Conservation (phyloP, 192 early-diverging fungal genomes). For the Coemansia sp. region DNA sequence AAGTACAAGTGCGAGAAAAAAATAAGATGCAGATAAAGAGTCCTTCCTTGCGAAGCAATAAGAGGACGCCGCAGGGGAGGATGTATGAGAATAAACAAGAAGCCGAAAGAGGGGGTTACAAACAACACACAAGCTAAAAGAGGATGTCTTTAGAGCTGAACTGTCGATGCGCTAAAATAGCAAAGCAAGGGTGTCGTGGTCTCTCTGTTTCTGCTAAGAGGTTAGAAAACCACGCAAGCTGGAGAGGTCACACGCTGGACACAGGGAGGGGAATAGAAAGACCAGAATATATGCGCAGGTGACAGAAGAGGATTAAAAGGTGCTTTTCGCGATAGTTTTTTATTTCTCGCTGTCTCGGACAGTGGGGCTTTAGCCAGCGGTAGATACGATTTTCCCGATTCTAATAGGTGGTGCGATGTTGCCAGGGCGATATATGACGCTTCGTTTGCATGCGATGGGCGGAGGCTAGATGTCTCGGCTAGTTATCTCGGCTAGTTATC, state of each 20-base stretch:
- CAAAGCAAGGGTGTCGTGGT: neutral
- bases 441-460: neutral
- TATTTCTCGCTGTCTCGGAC: neutral
- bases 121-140: neutral
- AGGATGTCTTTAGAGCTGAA: conserved; percentile 3
- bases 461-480: neutral
- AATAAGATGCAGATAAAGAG: conserved; percentile 17
- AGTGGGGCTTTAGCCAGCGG: neutral
- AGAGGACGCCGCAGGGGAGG: conserved; percentile 14
- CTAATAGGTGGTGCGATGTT: neutral
- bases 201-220: conserved; percentile 1
- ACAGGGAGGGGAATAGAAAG: neutral
- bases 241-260: conserved; percentile 4
- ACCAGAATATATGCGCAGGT: neutral
- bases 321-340: neutral
- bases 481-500: neutral
- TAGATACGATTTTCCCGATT: neutral
- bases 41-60: conserved; percentile 7
- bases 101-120: neutral
- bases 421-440: neutral
- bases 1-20: conserved; percentile 20
- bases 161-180: neutral
- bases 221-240: neutral
- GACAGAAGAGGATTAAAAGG: conserved; percentile 1
- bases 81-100: conserved; percentile 8